Evolutionary conservation across 208 protist species (phyloP), one percentile per base, ranked within the genome.

Genomic region (Naegleria fowleri): DNA sequence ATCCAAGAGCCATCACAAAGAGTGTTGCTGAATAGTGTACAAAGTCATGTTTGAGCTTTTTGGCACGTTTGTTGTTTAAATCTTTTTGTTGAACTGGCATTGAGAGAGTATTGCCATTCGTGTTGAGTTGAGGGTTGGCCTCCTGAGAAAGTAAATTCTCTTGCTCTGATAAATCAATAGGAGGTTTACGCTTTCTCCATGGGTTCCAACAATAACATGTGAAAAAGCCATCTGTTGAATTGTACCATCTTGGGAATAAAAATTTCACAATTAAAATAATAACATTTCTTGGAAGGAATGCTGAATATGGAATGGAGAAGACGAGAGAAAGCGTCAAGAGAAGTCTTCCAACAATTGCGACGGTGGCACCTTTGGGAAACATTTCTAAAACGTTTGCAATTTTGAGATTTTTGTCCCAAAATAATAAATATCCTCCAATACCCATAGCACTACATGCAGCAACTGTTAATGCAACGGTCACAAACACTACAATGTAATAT

Each of bases 391-490:
- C 19, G 55, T 88, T 88, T 6, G 85, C 43, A 38, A 38, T 13
- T 39, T 5, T 0, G 5, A 88, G 33, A 58, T 88, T 88, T 38
- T 25, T 29, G 38, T 58, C 41, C 9, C 11, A 88, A 58, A 88
- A 88, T 3, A 88, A 11, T 25, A 88, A 88, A 39, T 88, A 88
- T 39, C 85, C 85, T 58, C 85, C 9, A 88, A 88, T 58, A 40
- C 85, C 85, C 19, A 58, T 88, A n/a, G 43, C n/a, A 16, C 41
- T 36, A 39, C 16, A 25, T 38, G 41, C 36, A 33, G 36, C 36
- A 15, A 58, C 85, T 58, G 85, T 58, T 29, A 88, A 39, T 33
- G 29, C 38, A 51, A 88, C 43, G 0, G 41, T 88, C 5, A 36
- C 40, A 15, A 88, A 1, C 9, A 88, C 85, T 25, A 88, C 43